Evolutionary conservation across 1,284 basidiomycete genomes (phyloP).

Genomic region (Pterula multifida): DNA sequence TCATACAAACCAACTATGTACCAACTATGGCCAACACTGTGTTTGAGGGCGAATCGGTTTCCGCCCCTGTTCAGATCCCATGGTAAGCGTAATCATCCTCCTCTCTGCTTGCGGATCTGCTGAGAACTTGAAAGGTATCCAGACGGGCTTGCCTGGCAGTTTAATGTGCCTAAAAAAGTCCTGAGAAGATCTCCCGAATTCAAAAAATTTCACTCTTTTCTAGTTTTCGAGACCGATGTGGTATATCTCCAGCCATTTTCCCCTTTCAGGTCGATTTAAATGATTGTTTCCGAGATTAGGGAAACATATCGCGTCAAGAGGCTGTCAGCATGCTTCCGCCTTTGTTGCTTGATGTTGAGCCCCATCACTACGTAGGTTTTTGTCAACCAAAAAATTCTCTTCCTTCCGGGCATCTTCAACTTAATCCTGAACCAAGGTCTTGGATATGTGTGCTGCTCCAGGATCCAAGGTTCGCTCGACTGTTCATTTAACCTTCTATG

Average conservation of each 20-base stretch:
- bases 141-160: slow-evolving; percentile 88
- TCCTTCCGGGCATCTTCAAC: background rate
- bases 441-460: slow-evolving; percentile 99
- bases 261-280: background rate
- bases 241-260: slow-evolving; percentile 28
- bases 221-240: slow-evolving; percentile 97
- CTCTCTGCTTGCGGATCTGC: slow-evolving; percentile 4
- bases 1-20: slow-evolving; percentile 68
- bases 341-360: slow-evolving; percentile 87
- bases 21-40: slow-evolving; percentile 65
- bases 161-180: slow-evolving; percentile 85
- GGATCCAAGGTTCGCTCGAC: slow-evolving; percentile 72
- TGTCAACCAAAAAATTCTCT: background rate
- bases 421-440: slow-evolving; percentile 39
- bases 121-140: slow-evolving; percentile 62
- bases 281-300: slow-evolving; percentile 30
- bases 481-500: background rate
- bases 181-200: slow-evolving; percentile 89
- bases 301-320: slow-evolving; percentile 94
- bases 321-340: slow-evolving; percentile 99
- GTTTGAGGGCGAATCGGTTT: slow-evolving; percentile 67
- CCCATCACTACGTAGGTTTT: slow-evolving; percentile 65
- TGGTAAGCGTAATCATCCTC: slow-evolving; percentile 50
- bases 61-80: slow-evolving; percentile 75
- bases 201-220: slow-evolving; percentile 91